Percentiles rank a stretch among this genome's conserved stretches.
Conservation (phyloP, 1,284 basidiomycete genomes). For the Cutaneotrichosporon daszewskae region DNA sequence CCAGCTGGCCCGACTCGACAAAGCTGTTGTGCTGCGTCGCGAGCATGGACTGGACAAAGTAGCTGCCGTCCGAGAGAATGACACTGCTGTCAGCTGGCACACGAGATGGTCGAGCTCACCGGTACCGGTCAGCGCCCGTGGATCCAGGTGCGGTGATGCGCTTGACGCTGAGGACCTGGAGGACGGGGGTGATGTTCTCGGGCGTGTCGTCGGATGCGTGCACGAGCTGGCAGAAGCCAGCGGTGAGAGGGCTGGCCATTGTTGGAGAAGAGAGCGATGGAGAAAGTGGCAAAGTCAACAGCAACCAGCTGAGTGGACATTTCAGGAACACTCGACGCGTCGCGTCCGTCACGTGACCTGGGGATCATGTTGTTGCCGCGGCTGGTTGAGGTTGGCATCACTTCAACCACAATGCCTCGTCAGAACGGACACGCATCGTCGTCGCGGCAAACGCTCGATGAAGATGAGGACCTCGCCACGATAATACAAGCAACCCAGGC, state of each 20-base stretch:
- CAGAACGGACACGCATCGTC: too few relatives aligned
- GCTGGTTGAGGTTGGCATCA: neutral
- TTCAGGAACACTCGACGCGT: conserved; percentile 11
- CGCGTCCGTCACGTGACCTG: conserved; percentile 13
- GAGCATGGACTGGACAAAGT: conserved; percentile 89
- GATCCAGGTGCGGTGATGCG: conserved; percentile 54
- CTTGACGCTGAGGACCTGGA: conserved; percentile 79
- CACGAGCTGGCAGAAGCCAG: conserved; percentile 36
- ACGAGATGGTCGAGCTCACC: conserved; percentile 28
- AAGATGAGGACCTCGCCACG: too few relatives aligned
- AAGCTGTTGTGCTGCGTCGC: conserved; percentile 82
- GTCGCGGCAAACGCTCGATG: too few relatives aligned
- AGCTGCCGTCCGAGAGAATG: conserved; percentile 62
- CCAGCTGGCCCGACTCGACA: conserved; percentile 63
- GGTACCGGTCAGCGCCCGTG: conserved; percentile 41
- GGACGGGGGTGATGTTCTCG: conserved; percentile 54
- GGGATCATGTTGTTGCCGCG: neutral
- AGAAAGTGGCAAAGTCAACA: neutral
- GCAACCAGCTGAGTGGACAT: conserved; percentile 4
- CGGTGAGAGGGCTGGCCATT: conserved; percentile 37
- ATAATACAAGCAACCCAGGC: too few relatives aligned
- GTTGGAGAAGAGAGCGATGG: conserved; percentile 8
- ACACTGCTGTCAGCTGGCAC: conserved; percentile 34
- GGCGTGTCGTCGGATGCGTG: conserved; percentile 26
- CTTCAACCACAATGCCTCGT: too few relatives aligned